These are phyloP conservation scores for Aspergillus saccharolyticus DNA, from an alignment of 495 filamentous ascomycete species.

Conservation along the genomic window DNA sequence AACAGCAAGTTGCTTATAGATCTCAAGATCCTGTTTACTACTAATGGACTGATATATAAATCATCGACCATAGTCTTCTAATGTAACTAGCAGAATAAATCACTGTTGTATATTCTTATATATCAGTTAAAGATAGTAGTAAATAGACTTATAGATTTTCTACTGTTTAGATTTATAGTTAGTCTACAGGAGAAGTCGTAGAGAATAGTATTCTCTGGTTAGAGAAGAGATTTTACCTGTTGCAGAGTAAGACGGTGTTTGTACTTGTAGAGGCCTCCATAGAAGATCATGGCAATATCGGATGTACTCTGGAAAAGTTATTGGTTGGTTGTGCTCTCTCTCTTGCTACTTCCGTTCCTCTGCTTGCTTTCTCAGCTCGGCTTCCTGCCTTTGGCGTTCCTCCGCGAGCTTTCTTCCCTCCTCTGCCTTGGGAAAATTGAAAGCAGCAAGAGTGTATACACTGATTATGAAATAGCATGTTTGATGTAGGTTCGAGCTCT, in stretches of 20 bases:
- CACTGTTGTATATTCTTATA: conserved; percentile 12
- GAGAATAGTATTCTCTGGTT: conserved; percentile 29
- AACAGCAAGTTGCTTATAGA: conserved; percentile 25
- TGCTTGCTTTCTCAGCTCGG: background rate
- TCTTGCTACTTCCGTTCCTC: conserved; percentile 2
- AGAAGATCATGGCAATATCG: conserved; percentile 25
- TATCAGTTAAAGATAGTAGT: conserved; percentile 17
- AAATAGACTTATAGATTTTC: background rate
- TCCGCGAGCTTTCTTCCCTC: background rate
- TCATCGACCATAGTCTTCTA: conserved; percentile 20
- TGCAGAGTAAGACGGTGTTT: conserved; percentile 29
- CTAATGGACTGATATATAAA: conserved; percentile 16
- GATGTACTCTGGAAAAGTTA: conserved; percentile 31
- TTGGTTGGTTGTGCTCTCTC: conserved; percentile 15
- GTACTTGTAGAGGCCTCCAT: conserved; percentile 16
- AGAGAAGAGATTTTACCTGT: conserved; percentile 25
- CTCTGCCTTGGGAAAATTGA: background rate
- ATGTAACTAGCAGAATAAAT: conserved; percentile 16
- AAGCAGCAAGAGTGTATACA: too few species aligned
- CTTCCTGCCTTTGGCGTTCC: background rate
- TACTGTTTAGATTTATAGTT: conserved; percentile 19
- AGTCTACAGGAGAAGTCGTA: conserved; percentile 25
- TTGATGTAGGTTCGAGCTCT: too few species aligned
- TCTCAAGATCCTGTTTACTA: conserved; percentile 31
- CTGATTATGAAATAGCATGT: too few species aligned